phyloP scores from a whole-genome alignment of 73 alveolate species.

The Paramecium primaurelia region DNA sequence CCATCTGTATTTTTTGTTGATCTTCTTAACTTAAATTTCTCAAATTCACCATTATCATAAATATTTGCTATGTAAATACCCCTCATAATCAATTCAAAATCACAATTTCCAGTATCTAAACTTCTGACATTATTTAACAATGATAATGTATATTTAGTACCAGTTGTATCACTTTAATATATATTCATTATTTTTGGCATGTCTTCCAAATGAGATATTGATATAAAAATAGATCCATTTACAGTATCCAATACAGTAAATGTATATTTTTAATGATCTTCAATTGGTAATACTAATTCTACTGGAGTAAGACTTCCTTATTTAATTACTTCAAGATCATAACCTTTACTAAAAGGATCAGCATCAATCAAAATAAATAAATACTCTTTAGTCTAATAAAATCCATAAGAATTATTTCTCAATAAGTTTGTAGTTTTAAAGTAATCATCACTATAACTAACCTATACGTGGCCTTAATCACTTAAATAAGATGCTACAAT shows the following conservation, averaged over 20 bases:
- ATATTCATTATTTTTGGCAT: slow-evolving; percentile 45
- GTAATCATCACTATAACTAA: slow-evolving; percentile 24
- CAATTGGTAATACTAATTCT: slow-evolving; percentile 25
- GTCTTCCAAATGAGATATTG: slow-evolving; percentile 36
- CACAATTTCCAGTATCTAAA: slow-evolving; percentile 43
- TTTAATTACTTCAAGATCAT: slow-evolving; percentile 33
- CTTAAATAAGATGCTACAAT: background rate
- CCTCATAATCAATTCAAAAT: slow-evolving; percentile 60
- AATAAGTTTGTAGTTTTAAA: background rate
- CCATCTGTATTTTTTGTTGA: slow-evolving; percentile 18
- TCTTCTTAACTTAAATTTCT: slow-evolving; percentile 40
- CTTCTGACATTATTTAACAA: slow-evolving; percentile 47
- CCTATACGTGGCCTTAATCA: background rate
- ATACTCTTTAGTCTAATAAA: slow-evolving; percentile 26
- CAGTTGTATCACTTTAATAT: slow-evolving; percentile 46
- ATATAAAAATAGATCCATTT: slow-evolving; percentile 41
- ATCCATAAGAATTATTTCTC: background rate
- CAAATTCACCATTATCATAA: slow-evolving; percentile 33
- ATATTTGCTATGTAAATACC: slow-evolving; percentile 67
- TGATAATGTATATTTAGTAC: slow-evolving; percentile 47
- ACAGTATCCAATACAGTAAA: slow-evolving; percentile 55
- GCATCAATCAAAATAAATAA: slow-evolving; percentile 22
- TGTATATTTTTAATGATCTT: background rate
- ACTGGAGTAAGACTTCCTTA: background rate
- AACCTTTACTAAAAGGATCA: slow-evolving; percentile 16